A percentile compares a stretch with the other conserved stretches of the same genome.
Evolutionary conservation across 2,329 filamentous ascomycete species (phyloP).

Genomic region (Diaporthe sp.): DNA sequence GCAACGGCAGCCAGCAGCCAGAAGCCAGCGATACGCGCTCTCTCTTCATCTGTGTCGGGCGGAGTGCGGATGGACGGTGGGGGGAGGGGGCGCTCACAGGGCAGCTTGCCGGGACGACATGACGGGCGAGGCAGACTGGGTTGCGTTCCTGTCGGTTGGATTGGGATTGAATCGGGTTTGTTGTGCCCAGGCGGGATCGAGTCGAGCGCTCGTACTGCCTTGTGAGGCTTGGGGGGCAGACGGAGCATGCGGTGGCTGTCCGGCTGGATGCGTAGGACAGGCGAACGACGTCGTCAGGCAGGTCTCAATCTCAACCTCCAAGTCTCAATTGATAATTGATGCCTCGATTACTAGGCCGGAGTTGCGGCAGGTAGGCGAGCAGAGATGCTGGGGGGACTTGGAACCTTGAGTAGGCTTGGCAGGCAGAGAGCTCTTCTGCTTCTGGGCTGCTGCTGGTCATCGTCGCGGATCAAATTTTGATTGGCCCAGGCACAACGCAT

Average conservation of each 20-base stretch:
- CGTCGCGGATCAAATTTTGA: slow-evolving; percentile 36
- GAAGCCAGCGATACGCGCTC: not conserved
- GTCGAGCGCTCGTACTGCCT: slow-evolving; percentile 25
- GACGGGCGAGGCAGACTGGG: slow-evolving; percentile 39
- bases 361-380: slow-evolving; percentile 16
- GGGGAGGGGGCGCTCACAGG: slow-evolving; percentile 57
- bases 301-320: not conserved
- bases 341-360: slow-evolving; percentile 38
- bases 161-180: not conserved
- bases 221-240: slow-evolving; percentile 17
- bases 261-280: slow-evolving; percentile 1
- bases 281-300: not conserved
- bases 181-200: slow-evolving; percentile 8
- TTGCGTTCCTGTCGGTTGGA: not conserved
- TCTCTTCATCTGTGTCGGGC: not conserved
- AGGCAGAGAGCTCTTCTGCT: slow-evolving; percentile 16
- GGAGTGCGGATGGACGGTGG: slow-evolving; percentile 26
- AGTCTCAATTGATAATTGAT: slow-evolving; percentile 35
- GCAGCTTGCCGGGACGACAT: slow-evolving; percentile 64
- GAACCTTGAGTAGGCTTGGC: slow-evolving; percentile 1
- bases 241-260: slow-evolving; percentile 6
- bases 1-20: not conserved
- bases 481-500: slow-evolving; percentile 15
- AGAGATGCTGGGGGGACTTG: not conserved
- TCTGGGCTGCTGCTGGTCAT: slow-evolving; percentile 21